Evolutionary conservation across 2,329 filamentous ascomycete species (phyloP).

Genomic region (Colletotrichum orchidophilum): DNA sequence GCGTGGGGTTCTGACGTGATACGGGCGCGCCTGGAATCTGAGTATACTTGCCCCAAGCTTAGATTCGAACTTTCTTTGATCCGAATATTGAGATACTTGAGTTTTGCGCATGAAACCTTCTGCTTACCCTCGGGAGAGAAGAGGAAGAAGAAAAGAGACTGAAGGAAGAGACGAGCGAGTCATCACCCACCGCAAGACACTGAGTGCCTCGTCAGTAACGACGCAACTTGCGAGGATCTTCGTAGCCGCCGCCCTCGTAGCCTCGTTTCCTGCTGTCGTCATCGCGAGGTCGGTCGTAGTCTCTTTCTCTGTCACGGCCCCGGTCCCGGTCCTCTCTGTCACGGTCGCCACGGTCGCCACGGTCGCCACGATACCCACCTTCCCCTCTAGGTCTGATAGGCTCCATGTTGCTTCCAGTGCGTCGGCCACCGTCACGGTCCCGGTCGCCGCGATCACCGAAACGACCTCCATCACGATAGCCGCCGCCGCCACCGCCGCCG

Average conservation of each 20-base stretch:
- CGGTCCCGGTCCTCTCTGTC: conserved; percentile 59
- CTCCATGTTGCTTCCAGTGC: conserved; percentile 84
- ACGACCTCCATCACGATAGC: conserved; percentile 44
- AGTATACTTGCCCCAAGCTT: background rate
- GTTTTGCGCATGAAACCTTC: conserved; percentile 17
- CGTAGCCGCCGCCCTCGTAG: conserved; percentile 82
- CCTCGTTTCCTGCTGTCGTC: conserved; percentile 72
- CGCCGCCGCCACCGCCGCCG: conserved; percentile 56
- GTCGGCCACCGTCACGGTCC: conserved; percentile 47
- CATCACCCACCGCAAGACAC: conserved; percentile 54
- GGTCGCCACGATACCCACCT: conserved; percentile 59
- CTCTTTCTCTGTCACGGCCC: conserved; percentile 54
- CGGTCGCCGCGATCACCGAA: conserved; percentile 41
- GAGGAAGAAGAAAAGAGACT: conserved; percentile 44
- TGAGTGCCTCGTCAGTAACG: conserved; percentile 63
- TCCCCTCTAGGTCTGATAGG: conserved; percentile 75
- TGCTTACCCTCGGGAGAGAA: conserved; percentile 49
- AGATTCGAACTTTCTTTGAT: background rate
- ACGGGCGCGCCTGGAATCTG: background rate
- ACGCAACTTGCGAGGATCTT: conserved; percentile 77
- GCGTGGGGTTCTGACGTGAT: background rate
- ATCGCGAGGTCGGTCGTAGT: conserved; percentile 65
- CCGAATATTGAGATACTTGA: conserved; percentile 9
- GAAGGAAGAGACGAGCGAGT: conserved; percentile 19
- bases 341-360: conserved; percentile 55